Evolutionary conservation across 306 rosid species (phyloP).

Genomic region (Trifolium fragiferum): DNA sequence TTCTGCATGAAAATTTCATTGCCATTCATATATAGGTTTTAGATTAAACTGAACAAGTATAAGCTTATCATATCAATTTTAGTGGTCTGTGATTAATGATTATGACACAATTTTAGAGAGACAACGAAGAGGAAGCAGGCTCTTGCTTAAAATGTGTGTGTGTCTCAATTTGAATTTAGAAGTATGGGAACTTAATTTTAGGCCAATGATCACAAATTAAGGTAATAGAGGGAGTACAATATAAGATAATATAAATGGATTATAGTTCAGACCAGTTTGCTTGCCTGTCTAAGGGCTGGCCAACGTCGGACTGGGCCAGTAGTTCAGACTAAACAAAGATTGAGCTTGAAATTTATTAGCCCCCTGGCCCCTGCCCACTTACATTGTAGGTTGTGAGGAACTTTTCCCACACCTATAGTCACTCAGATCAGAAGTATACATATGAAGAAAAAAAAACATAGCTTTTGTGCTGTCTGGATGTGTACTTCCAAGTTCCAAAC

Average conservation of each 20-base stretch:
- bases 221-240: not conserved
- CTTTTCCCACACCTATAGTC: too few relatives aligned
- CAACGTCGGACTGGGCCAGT: not conserved
- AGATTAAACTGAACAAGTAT: too few relatives aligned
- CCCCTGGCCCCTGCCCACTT: not conserved
- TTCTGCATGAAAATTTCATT: too few relatives aligned
- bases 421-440: too few relatives aligned
- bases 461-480: too few relatives aligned
- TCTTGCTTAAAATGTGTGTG: not conserved
- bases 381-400: not conserved
- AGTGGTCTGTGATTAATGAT: too few relatives aligned
- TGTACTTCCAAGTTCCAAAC: too few relatives aligned
- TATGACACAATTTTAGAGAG: not conserved
- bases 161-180: not conserved
- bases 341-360: not conserved
- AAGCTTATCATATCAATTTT: too few relatives aligned
- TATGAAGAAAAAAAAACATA: too few relatives aligned
- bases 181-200: not conserved
- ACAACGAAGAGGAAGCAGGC: not conserved
- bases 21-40: too few relatives aligned
- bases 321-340: conserved; percentile 1
- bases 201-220: not conserved
- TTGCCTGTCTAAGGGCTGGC: too few relatives aligned
- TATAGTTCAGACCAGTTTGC: too few relatives aligned
- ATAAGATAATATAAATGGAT: not conserved